phyloP scores from a whole-genome alignment of 306 rosid species.

The Cucurbita moschata region DNA sequence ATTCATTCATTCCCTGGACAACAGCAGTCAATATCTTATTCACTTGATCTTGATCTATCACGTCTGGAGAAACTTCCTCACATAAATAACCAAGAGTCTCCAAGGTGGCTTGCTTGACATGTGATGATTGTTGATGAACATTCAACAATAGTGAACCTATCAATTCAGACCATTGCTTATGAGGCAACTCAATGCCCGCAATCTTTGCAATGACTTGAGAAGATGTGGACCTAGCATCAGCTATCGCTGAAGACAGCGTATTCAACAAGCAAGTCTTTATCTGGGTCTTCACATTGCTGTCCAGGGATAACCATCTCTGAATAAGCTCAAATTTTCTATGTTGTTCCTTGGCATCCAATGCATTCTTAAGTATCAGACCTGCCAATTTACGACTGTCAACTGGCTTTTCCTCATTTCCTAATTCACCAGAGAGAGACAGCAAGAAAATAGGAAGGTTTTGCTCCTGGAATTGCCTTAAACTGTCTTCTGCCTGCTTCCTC shows the following conservation, averaged over 20 bases:
- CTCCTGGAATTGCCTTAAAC: conserved; percentile 76
- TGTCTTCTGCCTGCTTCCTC: conserved; percentile 79
- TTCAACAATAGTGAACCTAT: conserved; percentile 60
- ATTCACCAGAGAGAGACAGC: conserved; percentile 66
- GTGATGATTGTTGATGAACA: conserved; percentile 64
- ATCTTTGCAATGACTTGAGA: conserved; percentile 81
- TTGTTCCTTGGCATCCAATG: conserved; percentile 84
- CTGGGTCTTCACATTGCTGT: conserved; percentile 46
- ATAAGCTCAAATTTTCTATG: conserved; percentile 62
- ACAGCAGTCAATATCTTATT: conserved; percentile 85
- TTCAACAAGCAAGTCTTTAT: conserved; percentile 57
- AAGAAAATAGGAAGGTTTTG: conserved; percentile 74
- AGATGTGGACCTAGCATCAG: conserved; percentile 72
- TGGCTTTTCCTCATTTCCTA: conserved; percentile 72
- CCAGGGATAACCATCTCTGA: conserved; percentile 73
- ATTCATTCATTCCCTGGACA: conserved; percentile 72
- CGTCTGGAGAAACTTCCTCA: conserved; percentile 76
- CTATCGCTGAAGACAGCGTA: conserved; percentile 47
- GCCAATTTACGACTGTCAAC: conserved; percentile 82
- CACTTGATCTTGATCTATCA: conserved; percentile 74
- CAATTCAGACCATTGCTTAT: conserved; percentile 82
- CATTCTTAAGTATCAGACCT: conserved; percentile 76
- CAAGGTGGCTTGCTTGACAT: conserved; percentile 71
- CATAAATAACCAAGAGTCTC: conserved; percentile 90
- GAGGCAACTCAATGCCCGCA: conserved; percentile 86